Conservation (phyloP, 495 filamentous ascomycete species). For the Annulohypoxylon bovei region DNA sequence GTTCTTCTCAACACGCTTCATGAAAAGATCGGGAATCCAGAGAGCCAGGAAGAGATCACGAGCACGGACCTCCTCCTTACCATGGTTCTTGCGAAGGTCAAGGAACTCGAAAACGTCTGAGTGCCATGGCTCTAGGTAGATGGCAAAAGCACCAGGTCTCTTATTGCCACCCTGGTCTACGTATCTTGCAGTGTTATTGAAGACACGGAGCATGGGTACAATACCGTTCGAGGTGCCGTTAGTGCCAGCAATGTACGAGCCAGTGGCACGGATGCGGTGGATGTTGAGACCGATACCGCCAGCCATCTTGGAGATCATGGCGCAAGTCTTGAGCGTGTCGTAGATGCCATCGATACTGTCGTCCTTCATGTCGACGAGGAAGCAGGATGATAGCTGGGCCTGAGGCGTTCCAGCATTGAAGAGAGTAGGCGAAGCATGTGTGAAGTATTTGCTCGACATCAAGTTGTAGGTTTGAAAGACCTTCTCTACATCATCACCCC, state of each 20-base stretch:
- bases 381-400: slow-evolving; percentile 94
- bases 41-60: slow-evolving; percentile 97
- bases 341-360: slow-evolving; percentile 99
- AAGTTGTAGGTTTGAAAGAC: slow-evolving; percentile 97
- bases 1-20: slow-evolving; percentile 98
- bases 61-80: slow-evolving; percentile 96
- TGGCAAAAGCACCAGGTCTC: slow-evolving; percentile 96
- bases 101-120: slow-evolving; percentile 97
- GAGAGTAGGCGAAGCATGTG: slow-evolving; percentile 95
- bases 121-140: slow-evolving; percentile 99
- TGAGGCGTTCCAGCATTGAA: slow-evolving; percentile 97
- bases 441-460: slow-evolving; percentile 98
- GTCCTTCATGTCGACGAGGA: slow-evolving; percentile 97
- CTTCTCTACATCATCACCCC: slow-evolving; percentile 92
- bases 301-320: slow-evolving; percentile 99
- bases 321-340: slow-evolving; percentile 98
- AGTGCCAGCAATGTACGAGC: slow-evolving; percentile 96
- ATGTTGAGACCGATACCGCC: slow-evolving; percentile 96
- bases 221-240: slow-evolving; percentile 98
- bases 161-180: slow-evolving; percentile 99
- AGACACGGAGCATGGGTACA: slow-evolving; percentile 96
- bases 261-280: slow-evolving; percentile 94
- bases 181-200: slow-evolving; percentile 98
- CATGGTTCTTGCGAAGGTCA: slow-evolving; percentile 98
- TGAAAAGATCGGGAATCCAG: slow-evolving; percentile 99